Percentiles rank a stretch among this genome's conserved stretches.
These are phyloP conservation scores for Phaffia rhodozyma DNA, from an alignment of 1,284 basidiomycete species.

Conservation along the genomic window DNA sequence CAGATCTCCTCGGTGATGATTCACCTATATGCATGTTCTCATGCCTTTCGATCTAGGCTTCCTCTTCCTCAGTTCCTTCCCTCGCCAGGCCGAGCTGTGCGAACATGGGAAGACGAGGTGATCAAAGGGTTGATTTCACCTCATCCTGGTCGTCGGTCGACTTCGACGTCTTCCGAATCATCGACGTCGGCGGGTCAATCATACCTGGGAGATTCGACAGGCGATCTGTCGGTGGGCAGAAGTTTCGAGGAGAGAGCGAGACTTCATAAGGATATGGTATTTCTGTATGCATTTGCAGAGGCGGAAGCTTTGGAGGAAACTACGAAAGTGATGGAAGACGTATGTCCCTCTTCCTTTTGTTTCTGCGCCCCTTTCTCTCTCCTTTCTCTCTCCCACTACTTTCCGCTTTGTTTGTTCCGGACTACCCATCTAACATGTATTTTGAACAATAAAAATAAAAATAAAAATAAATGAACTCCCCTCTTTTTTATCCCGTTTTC, in stretches of 20 bases:
- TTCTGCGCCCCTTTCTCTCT: not conserved
- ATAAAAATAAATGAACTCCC: too few relatives aligned
- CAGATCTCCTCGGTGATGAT: conserved; percentile 35
- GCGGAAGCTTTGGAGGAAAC: conserved; percentile 12
- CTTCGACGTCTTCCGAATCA: not conserved
- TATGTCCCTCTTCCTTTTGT: not conserved
- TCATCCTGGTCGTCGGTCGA: not conserved
- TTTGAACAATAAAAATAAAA: too few relatives aligned
- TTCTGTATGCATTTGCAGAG: conserved; percentile 14
- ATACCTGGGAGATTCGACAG: not conserved
- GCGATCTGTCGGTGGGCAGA: not conserved
- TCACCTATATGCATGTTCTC: conserved; percentile 37
- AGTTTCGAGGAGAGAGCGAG: too few relatives aligned
- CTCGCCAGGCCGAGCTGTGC: conserved; percentile 33
- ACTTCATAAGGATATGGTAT: conserved; percentile 7
- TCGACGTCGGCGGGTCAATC: not conserved
- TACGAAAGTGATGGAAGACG: conserved; percentile 4
- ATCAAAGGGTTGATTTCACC: conserved; percentile 12
- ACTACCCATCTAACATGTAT: too few relatives aligned
- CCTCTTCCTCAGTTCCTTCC: conserved; percentile 41
- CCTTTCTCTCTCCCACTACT: not conserved
- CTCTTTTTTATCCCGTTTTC: not conserved
- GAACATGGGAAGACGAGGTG: conserved; percentile 20
- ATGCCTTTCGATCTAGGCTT: conserved; percentile 36
- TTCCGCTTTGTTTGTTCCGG: not conserved